Evolutionary conservation across 2,329 filamentous ascomycete species (phyloP), one percentile per base, ranked within the genome.

Genomic region (Trichoderma hamatum): DNA sequence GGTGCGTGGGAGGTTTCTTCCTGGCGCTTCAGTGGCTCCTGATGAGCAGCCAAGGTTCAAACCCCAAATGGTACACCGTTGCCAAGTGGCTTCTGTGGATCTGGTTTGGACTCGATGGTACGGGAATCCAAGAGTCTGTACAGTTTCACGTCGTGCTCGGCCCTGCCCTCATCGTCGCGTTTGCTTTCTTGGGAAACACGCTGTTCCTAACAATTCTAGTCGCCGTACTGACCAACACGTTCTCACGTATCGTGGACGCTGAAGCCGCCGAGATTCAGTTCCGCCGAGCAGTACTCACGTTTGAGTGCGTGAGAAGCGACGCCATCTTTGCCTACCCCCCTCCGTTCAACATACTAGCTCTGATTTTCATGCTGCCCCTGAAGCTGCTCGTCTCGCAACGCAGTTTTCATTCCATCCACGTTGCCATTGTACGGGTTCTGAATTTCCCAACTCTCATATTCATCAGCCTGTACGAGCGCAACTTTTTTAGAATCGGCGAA

Each of bases 71-170:
- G 80, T 76, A 79, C 34, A 90, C 89, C 0, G 90, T 92, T 61
- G 86, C 86, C 36, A 92, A 92, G 77, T 93, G 90, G 90, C 90
- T 93, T 84, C 83, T 93, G 3, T 92, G 89, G 88, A 91, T 93
- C 73, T 93, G 90, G 90, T 93, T 93, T 73, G 90, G 90, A 1
- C 85, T 93, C 1, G 90, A 92, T 70, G 90, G 84, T 26, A 85
- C 84, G 5, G 84, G 84, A 13, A 85, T 86, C 56, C 82, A 84
- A 69, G 80, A 82, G 69, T 82, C 81, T 2, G 80, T 79, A 10
- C 85, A 88, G 56, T 90, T 92, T 78, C 89, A 93, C 75, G 82
- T 86, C 77, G 79, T 91, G 28, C 83, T 92, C 3, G 90, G 90
- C 0, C 90, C 90, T 0, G 82, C 86, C 0, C 82, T 93, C 11